Base-by-base conservation (phyloP, 805 yeast species). In the Kuraishia ogatae region DNA sequence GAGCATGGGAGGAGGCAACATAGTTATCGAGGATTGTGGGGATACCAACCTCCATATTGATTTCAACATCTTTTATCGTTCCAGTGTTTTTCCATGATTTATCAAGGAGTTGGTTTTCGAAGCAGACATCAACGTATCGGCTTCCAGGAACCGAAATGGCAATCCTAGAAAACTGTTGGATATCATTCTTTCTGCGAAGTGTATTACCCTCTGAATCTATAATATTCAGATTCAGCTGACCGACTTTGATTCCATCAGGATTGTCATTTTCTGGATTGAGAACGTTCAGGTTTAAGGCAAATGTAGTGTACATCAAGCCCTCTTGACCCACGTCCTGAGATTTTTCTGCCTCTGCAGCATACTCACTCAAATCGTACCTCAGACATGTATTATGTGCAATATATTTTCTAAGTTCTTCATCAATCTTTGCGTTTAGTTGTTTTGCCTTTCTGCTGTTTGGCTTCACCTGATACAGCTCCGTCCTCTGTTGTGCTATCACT, bases 101-200 rank as follows among this genome's bases (percentile, higher is more conserved):
- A 55, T 69, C 68, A 39, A 60, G 48, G 53, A 61, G 62, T 19
- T 60, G 50, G 50, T 64, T 69, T 51, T 69, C 72, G 53, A 68
- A 68, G 53, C 72, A 69, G 22, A 69, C 49, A 55, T 66, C 69
- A 20, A 67, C 48, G 52, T 62, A 63, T 35, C 56, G 60, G 24
- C 29, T 48, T 6, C 63, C 39, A 2, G 68, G 67, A 39, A 60
- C 61, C 52, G 64, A 63, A 5, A 66, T 53, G 2, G 62, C 64
- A 54, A 67, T 39, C 1, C 60, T 17, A 2, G 50, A 51, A 2
- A 43, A 35, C n/a, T 62, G 59, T 4, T 50, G 50, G 6, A 68
- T 46, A 39, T 62, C 61, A 46, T 59, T 59, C 28, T 59, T 64
- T 2, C 69, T 60, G 52, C 72, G 57, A 13, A 67, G 48, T 11